These are phyloP conservation scores for Emmonsiellopsis sp. DNA, from an alignment of 2,329 filamentous ascomycete species.

Conservation along the genomic window DNA sequence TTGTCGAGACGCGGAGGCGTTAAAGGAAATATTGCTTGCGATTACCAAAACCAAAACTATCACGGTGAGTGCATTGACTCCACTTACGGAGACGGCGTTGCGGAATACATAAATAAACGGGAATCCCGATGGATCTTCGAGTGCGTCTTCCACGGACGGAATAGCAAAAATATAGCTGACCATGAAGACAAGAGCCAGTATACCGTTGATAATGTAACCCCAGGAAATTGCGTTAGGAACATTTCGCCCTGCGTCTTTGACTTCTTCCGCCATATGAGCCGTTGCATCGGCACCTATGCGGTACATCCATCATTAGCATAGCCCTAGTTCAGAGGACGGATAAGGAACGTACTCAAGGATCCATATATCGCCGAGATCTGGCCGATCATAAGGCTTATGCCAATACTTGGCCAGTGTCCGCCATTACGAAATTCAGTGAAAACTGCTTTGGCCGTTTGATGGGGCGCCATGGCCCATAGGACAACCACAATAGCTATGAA, in stretches of 20 bases:
- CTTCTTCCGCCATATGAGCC: constrained; percentile 28
- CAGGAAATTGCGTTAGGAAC: constrained; percentile 29
- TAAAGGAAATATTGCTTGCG: constrained; percentile 30
- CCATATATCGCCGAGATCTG: constrained; percentile 34
- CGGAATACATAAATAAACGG: constrained; percentile 36
- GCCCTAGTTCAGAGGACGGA: background rate
- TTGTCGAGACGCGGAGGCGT: constrained; percentile 28
- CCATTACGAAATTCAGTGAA: constrained; percentile 18
- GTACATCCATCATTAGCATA: background rate
- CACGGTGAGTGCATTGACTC: constrained; percentile 19
- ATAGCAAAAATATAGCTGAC: constrained; percentile 26
- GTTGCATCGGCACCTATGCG: constrained; percentile 14
- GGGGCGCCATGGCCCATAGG: constrained; percentile 20
- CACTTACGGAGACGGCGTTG: constrained; percentile 36
- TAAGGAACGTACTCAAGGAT: constrained; percentile 19
- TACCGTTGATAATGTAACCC: constrained; percentile 25
- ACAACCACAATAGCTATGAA: constrained; percentile 25
- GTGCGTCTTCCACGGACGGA: constrained; percentile 24
- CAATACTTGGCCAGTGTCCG: constrained; percentile 19
- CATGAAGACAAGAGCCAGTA: constrained; percentile 27
- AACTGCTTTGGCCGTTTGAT: constrained; percentile 15
- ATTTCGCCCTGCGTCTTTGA: constrained; percentile 24
- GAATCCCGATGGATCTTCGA: constrained; percentile 24
- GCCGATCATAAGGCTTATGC: constrained; percentile 32
- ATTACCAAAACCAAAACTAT: constrained; percentile 25